Percentiles rank a stretch among this genome's conserved stretches.
These are phyloP conservation scores for Turritis glabra DNA, from an alignment of 345 rosid genomes.

Conservation along the genomic window DNA sequence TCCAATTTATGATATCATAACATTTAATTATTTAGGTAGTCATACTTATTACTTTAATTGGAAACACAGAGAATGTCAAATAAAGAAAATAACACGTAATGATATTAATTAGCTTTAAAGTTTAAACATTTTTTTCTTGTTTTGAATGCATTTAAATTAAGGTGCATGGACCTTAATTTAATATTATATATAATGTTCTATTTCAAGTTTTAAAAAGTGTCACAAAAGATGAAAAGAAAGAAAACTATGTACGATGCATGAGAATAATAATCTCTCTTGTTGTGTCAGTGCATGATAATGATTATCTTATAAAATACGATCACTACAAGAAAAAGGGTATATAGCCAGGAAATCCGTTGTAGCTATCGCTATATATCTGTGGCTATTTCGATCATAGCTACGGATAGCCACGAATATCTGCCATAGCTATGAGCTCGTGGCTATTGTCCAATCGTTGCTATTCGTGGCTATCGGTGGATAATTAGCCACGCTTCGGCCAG, in stretches of 20 bases:
- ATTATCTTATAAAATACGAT: background rate
- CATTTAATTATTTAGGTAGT: background rate
- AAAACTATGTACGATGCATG: background rate
- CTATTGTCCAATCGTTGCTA: too few relatives aligned
- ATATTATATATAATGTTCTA: too few relatives aligned
- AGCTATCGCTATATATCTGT: too few relatives aligned
- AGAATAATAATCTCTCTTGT: background rate
- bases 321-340: too few relatives aligned
- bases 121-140: background rate
- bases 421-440: too few relatives aligned
- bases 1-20: background rate
- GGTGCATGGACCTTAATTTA: background rate
- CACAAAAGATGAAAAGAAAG: background rate
- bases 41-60: background rate
- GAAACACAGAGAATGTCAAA: background rate
- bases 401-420: too few relatives aligned
- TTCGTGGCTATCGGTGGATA: too few relatives aligned
- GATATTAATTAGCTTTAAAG: background rate
- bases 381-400: too few relatives aligned
- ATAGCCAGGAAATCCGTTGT: too few relatives aligned
- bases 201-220: background rate
- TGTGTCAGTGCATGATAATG: background rate
- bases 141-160: background rate
- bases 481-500: too few relatives aligned
- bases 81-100: background rate